Evolutionary conservation across 768 basidiomycete species (phyloP).

Genomic region (Hypsizygus marmoreus): DNA sequence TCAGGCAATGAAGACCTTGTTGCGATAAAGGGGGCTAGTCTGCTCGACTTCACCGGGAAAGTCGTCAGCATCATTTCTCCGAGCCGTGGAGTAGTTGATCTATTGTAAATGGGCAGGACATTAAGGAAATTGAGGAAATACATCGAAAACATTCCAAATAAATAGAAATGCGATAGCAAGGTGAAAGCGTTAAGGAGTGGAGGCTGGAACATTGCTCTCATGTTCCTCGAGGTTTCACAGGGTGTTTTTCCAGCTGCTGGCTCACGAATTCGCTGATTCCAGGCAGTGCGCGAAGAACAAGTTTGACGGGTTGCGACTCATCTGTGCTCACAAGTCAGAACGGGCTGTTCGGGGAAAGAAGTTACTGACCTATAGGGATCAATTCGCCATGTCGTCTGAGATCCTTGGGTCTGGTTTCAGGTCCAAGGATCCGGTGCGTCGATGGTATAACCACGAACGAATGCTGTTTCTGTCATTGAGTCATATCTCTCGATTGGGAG

Average conservation of each 20-base stretch:
- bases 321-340: constrained; percentile 37
- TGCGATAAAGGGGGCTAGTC: constrained; percentile 54
- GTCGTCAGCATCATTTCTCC: constrained; percentile 59
- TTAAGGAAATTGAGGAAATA: constrained; percentile 1
- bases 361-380: constrained; percentile 57
- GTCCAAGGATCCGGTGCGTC: constrained; percentile 55
- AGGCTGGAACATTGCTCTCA: no score
- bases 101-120: constrained; percentile 18
- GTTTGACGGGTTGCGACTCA: constrained; percentile 71
- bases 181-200: not conserved
- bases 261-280: constrained; percentile 61
- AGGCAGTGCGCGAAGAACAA: constrained; percentile 69
- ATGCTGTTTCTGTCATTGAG: constrained; percentile 48
- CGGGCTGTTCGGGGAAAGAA: not conserved
- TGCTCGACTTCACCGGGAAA: constrained; percentile 47
- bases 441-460: constrained; percentile 72
- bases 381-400: constrained; percentile 68
- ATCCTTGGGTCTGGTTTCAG: constrained; percentile 40
- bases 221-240: no score
- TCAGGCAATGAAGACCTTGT: constrained; percentile 54
- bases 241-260: constrained; percentile 25
- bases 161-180: constrained; percentile 1
- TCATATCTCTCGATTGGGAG: not conserved
- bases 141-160: constrained; percentile 1
- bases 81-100: constrained; percentile 24